Evolutionary conservation across 805 yeast genomes (phyloP).

Genomic region (Ogataea glucozyma): DNA sequence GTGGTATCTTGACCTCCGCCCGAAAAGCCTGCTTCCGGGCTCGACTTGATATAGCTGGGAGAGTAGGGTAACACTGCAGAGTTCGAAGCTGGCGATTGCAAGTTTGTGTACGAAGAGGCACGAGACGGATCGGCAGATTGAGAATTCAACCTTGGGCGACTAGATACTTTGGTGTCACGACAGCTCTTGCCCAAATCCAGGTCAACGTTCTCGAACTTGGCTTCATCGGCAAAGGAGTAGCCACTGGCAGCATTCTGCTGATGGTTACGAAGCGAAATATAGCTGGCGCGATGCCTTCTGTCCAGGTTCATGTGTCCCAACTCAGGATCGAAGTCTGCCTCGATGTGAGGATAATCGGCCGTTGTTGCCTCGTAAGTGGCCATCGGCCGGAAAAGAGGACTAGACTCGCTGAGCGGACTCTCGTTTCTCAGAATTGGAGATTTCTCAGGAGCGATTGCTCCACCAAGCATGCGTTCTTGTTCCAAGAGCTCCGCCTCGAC

Average conservation of each 20-base stretch:
- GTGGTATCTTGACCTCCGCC: neutral
- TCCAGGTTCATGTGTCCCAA: slow-evolving; percentile 15
- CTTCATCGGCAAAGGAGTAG: slow-evolving; percentile 46
- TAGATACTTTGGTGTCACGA: slow-evolving; percentile 7
- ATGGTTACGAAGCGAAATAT: slow-evolving; percentile 30
- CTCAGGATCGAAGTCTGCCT: slow-evolving; percentile 12
- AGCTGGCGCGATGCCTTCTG: slow-evolving; percentile 23
- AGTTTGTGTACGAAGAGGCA: neutral
- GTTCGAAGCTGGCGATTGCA: slow-evolving; percentile 1
- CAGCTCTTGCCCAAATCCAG: slow-evolving; percentile 41
- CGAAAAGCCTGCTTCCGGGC: slow-evolving; percentile 11
- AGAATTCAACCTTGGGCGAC: too few species aligned
- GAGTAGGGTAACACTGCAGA: neutral
- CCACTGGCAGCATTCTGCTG: slow-evolving; percentile 15
- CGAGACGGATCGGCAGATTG: slow-evolving; percentile 2
- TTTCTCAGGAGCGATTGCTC: neutral
- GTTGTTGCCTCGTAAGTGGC: slow-evolving; percentile 16
- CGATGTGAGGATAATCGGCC: neutral
- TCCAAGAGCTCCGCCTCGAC: slow-evolving; percentile 28
- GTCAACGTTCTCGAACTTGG: slow-evolving; percentile 54
- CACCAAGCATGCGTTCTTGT: slow-evolving; percentile 27
- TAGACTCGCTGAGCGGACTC: slow-evolving; percentile 1
- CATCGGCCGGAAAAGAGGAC: slow-evolving; percentile 7
- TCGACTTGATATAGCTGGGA: neutral
- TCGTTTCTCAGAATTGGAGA: neutral